Conservation (phyloP, 208 protist genomes). For the Lotmaria passim region DNA sequence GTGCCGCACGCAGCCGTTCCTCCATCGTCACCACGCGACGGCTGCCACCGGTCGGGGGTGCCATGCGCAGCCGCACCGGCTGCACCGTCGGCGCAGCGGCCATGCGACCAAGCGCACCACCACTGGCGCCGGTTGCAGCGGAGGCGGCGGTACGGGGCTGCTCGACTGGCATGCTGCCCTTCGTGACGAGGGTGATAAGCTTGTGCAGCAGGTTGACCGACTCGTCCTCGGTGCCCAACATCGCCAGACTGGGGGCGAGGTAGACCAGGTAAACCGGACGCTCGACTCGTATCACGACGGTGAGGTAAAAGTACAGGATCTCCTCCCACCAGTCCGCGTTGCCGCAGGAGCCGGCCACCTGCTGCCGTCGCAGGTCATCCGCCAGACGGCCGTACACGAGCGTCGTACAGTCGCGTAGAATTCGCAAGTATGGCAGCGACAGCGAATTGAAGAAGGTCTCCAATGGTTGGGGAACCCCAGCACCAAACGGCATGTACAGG, state of each 20-base stretch:
- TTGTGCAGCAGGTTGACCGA: slow-evolving; percentile 74
- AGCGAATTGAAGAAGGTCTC: slow-evolving; percentile 23
- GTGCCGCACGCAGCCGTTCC: slow-evolving; percentile 63
- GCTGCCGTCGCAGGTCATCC: slow-evolving; percentile 64
- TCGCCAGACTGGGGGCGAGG: slow-evolving; percentile 68
- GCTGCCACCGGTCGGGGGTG: slow-evolving; percentile 39
- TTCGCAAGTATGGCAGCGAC: slow-evolving; percentile 51
- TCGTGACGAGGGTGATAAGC: slow-evolving; percentile 68
- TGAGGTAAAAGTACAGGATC: slow-evolving; percentile 63
- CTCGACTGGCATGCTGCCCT: slow-evolving; percentile 65
- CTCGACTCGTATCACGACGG: slow-evolving; percentile 46
- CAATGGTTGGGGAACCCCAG: background rate
- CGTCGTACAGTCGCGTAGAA: slow-evolving; percentile 57
- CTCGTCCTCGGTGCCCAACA: slow-evolving; percentile 66
- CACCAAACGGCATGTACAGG: background rate
- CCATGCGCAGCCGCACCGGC: slow-evolving; percentile 74
- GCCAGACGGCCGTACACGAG: slow-evolving; percentile 63
- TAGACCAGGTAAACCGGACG: slow-evolving; percentile 66
- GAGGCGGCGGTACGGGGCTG: slow-evolving; percentile 23
- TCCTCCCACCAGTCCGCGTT: slow-evolving; percentile 83
- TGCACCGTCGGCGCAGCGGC: slow-evolving; percentile 6
- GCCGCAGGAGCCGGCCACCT: slow-evolving; percentile 63
- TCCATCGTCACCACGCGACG: slow-evolving; percentile 55
- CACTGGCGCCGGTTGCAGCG: background rate
- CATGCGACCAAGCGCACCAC: background rate